These are phyloP conservation scores for Fusarium sp. DNA, from an alignment of 2,329 filamentous ascomycete species.

Conservation along the genomic window DNA sequence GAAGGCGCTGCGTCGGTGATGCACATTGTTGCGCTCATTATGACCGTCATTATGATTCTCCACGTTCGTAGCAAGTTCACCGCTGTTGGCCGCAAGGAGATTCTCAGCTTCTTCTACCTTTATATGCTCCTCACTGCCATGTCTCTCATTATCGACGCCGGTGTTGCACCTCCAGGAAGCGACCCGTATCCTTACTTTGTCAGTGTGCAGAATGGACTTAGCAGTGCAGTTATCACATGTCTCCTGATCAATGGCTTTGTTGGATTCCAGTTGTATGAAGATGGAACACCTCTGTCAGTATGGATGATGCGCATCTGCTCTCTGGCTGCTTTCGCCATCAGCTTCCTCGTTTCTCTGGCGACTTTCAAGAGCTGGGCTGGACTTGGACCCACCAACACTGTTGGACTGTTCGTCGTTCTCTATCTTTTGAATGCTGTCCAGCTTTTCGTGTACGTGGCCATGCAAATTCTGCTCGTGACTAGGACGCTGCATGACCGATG, in stretches of 20 bases:
- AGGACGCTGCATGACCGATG: conserved; percentile 94
- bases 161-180: conserved; percentile 86
- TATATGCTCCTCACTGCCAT: conserved; percentile 91
- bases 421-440: conserved; percentile 92
- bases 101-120: conserved; percentile 94
- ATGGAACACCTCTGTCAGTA: conserved; percentile 90
- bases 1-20: conserved; percentile 90
- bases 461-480: conserved; percentile 88
- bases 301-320: conserved; percentile 89
- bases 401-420: conserved; percentile 89
- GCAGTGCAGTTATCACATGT: conserved; percentile 86
- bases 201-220: conserved; percentile 83
- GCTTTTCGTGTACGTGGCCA: conserved; percentile 82
- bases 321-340: conserved; percentile 82
- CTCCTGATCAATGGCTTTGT: conserved; percentile 97
- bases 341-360: conserved; percentile 85
- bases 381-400: conserved; percentile 82
- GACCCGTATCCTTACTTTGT: conserved; percentile 90
- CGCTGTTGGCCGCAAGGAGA: conserved; percentile 81
- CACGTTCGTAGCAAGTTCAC: conserved; percentile 98
- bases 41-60: conserved; percentile 97
- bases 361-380: conserved; percentile 95
- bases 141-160: conserved; percentile 90
- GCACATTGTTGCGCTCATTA: conserved; percentile 88
- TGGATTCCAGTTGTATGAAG: conserved; percentile 97